Conservation (phyloP, 768 basidiomycete species). For the Cantharellus anzutake region DNA sequence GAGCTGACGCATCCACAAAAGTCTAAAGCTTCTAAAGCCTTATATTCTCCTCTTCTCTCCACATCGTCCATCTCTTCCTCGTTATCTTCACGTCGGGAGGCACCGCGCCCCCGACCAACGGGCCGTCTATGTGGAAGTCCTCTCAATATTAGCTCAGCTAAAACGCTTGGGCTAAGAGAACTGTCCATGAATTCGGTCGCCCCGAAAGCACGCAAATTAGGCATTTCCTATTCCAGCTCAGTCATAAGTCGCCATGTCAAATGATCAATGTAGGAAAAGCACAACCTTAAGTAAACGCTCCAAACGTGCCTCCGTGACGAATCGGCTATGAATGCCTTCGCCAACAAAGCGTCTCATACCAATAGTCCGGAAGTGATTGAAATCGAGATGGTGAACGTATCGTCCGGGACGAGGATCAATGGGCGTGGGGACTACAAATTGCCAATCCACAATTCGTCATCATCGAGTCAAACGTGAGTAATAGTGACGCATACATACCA, state of each 20-base stretch:
- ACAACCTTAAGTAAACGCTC: constrained; percentile 56
- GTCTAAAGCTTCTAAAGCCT: constrained; percentile 72
- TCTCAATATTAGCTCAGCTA: constrained; percentile 80
- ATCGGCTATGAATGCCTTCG: constrained; percentile 74
- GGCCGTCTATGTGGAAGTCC: constrained; percentile 37
- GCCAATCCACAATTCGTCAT: background rate
- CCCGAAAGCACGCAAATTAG: constrained; percentile 73
- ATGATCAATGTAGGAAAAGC: constrained; percentile 7
- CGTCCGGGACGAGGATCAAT: constrained; percentile 58
- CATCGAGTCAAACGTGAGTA: background rate
- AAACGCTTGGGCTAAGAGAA: constrained; percentile 62
- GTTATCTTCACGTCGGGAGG: constrained; percentile 31
- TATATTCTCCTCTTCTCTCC: constrained; percentile 15
- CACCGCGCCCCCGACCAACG: constrained; percentile 6
- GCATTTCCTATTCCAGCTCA: constrained; percentile 46
- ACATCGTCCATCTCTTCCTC: constrained; percentile 41
- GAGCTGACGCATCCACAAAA: constrained; percentile 88
- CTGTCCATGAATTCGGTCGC: constrained; percentile 99
- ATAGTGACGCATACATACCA: constrained; percentile 35
- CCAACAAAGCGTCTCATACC: constrained; percentile 88
- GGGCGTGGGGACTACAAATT: constrained; percentile 37
- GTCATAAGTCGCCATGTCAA: background rate
- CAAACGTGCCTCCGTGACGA: constrained; percentile 81
- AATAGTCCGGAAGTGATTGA: constrained; percentile 93
- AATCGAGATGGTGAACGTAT: constrained; percentile 74